Percentiles rank a stretch among this genome's conserved stretches.
Conservation (phyloP, 78 protist genomes). For the slime mould (Dictyostelium discoideum) region DNA sequence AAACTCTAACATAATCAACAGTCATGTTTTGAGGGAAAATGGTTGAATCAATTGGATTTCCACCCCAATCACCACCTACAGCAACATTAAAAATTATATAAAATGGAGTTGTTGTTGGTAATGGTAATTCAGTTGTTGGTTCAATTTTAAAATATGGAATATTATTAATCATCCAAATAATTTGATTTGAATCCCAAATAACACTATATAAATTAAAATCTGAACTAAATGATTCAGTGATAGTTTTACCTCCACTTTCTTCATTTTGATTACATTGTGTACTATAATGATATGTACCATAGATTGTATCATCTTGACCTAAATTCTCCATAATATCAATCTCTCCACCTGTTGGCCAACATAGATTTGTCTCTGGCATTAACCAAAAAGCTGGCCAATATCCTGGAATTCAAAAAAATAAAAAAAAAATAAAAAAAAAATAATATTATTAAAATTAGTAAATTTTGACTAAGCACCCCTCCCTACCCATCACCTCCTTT, state of each 20-base stretch:
- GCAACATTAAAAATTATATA: neutral
- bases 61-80: constrained; percentile 8
- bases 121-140: neutral
- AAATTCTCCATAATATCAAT: constrained; percentile 13
- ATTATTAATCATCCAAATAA: neutral
- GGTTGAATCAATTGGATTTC: neutral
- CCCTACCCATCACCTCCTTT: no score
- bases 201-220: constrained; percentile 15
- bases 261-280: neutral
- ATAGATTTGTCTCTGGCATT: neutral
- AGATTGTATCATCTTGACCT: neutral
- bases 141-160: neutral
- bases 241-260: neutral
- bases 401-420: neutral
- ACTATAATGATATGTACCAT: constrained; percentile 16
- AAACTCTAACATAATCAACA: neutral
- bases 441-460: no score
- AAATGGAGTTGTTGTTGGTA: constrained; percentile 1
- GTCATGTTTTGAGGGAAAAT: neutral
- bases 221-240: neutral
- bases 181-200: neutral
- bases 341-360: constrained; percentile 1
- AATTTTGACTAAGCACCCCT: no score
- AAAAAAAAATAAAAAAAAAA: no score
- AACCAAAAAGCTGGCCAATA: constrained; percentile 1